Evolutionary conservation across 805 yeast species (phyloP).

Genomic region (Schwanniomyces vanrijiae): DNA sequence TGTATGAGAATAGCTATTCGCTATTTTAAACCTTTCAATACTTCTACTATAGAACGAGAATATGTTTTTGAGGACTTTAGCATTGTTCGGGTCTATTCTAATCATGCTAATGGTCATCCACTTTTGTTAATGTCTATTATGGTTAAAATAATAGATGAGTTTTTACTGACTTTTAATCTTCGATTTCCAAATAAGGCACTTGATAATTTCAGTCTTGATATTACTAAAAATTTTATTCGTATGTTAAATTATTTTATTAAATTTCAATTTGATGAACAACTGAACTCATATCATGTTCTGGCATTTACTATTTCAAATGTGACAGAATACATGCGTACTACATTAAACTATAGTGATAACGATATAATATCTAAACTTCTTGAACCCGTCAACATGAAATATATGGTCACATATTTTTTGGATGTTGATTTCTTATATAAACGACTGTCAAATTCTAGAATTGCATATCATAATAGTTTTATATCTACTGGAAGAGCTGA

Average conservation of each 20-base stretch:
- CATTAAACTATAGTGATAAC: constrained; percentile 4
- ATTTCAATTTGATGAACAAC: not conserved
- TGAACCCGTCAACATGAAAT: constrained; percentile 10
- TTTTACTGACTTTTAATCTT: constrained; percentile 6
- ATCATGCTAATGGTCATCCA: constrained; percentile 18
- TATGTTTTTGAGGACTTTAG: constrained; percentile 21
- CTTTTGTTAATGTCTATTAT: constrained; percentile 15
- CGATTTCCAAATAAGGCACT: not conserved
- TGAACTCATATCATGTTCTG: not conserved
- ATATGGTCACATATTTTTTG: constrained; percentile 8
- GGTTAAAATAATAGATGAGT: constrained; percentile 15
- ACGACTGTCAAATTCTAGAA: not conserved
- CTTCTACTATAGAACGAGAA: not conserved
- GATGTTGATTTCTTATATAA: constrained; percentile 5
- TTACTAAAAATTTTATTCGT: constrained; percentile 10
- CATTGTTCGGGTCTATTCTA: constrained; percentile 20
- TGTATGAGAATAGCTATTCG: constrained; percentile 4
- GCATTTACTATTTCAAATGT: constrained; percentile 8
- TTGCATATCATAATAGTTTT: not conserved
- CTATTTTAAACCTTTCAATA: not conserved
- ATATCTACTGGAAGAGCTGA: not conserved
- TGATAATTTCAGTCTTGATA: not conserved
- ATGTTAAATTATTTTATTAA: constrained; percentile 6
- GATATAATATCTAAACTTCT: constrained; percentile 8
- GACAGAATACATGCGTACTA: constrained; percentile 7